Evolutionary conservation across 139 green algal genomes (phyloP).

Genomic region (Astrephomene gubernaculifera): DNA sequence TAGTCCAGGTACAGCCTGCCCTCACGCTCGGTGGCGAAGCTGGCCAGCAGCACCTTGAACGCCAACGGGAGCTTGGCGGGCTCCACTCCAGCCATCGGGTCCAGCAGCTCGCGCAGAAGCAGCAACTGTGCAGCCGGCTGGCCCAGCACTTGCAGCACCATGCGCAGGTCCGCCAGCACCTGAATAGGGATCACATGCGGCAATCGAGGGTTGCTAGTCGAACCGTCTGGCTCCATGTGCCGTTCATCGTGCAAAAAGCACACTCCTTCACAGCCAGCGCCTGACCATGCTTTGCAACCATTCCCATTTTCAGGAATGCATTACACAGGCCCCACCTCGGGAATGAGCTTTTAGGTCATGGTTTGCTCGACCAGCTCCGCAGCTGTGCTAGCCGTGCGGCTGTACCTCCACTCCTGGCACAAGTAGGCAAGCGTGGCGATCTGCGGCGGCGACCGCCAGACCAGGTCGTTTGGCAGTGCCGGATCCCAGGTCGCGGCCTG

Average conservation of each 20-base stretch:
- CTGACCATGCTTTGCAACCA: not conserved
- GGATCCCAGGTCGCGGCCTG: not conserved
- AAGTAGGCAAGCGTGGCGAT: conserved; percentile 12
- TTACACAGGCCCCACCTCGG: conserved; percentile 14
- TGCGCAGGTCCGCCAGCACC: conserved; percentile 27
- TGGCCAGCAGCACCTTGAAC: conserved; percentile 22
- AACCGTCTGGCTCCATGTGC: conserved; percentile 3
- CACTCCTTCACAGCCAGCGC: conserved; percentile 1
- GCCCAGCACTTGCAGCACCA: conserved; percentile 21
- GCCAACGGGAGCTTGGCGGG: not conserved
- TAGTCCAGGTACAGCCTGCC: conserved; percentile 22
- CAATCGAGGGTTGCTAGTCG: not conserved
- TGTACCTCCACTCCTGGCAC: conserved; percentile 11
- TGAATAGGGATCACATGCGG: conserved; percentile 12
- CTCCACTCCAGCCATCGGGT: conserved; percentile 6
- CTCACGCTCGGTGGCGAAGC: conserved; percentile 2
- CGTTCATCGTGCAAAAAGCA: not conserved
- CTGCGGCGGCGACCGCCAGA: not conserved
- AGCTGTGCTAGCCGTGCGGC: conserved; percentile 19
- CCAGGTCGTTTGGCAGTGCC: conserved; percentile 21
- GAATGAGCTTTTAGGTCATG: conserved; percentile 1
- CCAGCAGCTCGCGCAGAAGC: conserved; percentile 12
- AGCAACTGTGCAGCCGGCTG: conserved; percentile 6
- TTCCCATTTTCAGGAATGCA: not conserved
- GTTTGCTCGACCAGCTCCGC: conserved; percentile 5